Evolutionary conservation across 257 asterid species (phyloP).

Genomic region (Solanum tarijense): DNA sequence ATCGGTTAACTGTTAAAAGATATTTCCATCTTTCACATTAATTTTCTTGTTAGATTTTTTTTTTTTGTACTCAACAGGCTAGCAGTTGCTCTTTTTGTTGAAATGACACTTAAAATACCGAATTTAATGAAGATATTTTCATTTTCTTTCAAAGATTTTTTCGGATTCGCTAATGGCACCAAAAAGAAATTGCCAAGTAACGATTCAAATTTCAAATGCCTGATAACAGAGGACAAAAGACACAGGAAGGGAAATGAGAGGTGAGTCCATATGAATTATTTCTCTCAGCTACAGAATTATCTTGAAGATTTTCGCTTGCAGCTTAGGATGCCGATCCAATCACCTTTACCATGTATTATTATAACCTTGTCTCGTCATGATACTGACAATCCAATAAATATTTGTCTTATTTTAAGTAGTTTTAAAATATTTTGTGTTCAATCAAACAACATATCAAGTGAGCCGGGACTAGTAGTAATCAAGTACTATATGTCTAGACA

Average conservation of each 20-base stretch:
- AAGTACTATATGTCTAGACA: not conserved
- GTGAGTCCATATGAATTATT: not conserved
- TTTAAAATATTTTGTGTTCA: not conserved
- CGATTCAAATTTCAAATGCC: not conserved
- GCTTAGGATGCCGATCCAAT: not conserved
- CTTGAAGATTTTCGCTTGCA: not conserved
- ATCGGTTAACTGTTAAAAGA: not conserved
- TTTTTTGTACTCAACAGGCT: not conserved
- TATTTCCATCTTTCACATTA: not conserved
- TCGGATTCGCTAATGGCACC: no score
- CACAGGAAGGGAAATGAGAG: not conserved
- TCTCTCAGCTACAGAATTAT: not conserved
- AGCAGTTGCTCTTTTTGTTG: not conserved
- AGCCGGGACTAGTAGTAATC: not conserved
- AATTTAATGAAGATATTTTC: not conserved
- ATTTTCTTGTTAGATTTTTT: not conserved
- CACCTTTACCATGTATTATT: not conserved
- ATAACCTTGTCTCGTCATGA: not conserved
- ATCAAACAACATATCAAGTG: not conserved
- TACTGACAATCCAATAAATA: not conserved
- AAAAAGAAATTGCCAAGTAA: no score
- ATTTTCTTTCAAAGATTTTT: not conserved
- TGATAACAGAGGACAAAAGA: not conserved
- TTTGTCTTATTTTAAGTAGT: not conserved
- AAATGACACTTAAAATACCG: not conserved